These are phyloP conservation scores for Chalciporus piperatus DNA, from an alignment of 768 basidiomycete species.

Conservation along the genomic window DNA sequence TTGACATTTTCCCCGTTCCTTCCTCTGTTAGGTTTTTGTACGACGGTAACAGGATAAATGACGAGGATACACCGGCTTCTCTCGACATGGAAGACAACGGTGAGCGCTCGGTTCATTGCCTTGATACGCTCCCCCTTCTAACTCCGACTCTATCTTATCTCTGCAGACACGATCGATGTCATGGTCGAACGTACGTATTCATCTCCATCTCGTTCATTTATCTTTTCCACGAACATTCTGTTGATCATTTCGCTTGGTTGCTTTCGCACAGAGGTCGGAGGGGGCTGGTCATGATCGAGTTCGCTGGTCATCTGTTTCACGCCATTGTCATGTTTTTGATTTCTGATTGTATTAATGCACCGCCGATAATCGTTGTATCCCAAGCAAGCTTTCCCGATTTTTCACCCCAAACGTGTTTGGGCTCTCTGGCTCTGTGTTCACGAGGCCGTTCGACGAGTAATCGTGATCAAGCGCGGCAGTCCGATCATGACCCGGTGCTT, in stretches of 20 bases:
- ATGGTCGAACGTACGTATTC: conserved; percentile 86
- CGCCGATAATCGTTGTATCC: background rate
- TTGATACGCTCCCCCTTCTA: background rate
- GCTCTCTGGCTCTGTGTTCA: too few species aligned
- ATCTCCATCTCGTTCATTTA: background rate
- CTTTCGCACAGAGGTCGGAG: conserved; percentile 19
- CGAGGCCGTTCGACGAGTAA: too few species aligned
- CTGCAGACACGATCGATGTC: conserved; percentile 87
- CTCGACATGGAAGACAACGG: conserved; percentile 91
- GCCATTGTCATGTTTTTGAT: background rate
- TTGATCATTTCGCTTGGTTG: background rate
- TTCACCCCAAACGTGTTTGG: too few species aligned
- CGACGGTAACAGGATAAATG: conserved; percentile 81
- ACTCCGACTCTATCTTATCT: background rate
- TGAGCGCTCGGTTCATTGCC: conserved; percentile 33
- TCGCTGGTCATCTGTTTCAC: background rate
- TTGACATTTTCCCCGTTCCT: background rate
- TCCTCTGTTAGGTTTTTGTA: conserved; percentile 74
- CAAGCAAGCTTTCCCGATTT: background rate
- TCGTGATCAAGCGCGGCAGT: too few species aligned
- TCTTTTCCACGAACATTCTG: background rate
- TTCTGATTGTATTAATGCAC: background rate
- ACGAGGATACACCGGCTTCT: conserved; percentile 81
- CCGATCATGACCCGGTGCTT: too few species aligned
- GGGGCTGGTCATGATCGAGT: conserved; percentile 13